Conservation (phyloP, 352 stramenopile genomes). For the Globisporangium viniferum region DNA sequence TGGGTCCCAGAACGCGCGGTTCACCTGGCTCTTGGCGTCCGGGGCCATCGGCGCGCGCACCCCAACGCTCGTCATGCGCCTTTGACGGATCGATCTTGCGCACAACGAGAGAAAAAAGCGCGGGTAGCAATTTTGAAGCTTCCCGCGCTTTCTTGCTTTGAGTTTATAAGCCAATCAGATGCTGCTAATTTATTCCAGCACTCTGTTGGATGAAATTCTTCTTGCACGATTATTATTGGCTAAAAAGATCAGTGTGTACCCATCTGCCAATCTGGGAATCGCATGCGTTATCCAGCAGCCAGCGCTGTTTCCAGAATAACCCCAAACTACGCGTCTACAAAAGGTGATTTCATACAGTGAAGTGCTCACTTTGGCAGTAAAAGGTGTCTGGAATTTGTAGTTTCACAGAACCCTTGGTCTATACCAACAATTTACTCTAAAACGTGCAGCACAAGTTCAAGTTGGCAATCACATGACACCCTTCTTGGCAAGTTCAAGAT, state of each 20-base stretch:
- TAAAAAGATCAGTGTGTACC: constrained; percentile 2
- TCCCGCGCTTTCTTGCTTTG: constrained; percentile 3
- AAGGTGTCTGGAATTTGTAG: too few relatives aligned
- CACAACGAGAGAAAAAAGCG: not conserved
- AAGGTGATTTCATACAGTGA: too few relatives aligned
- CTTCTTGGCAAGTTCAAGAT: not conserved
- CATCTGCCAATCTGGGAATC: not conserved
- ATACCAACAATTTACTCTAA: too few relatives aligned
- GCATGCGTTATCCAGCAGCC: not conserved
- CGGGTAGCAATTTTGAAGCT: not conserved
- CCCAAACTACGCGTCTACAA: too few relatives aligned
- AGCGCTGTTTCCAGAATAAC: not conserved
- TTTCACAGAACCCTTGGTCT: too few relatives aligned
- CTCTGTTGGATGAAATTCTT: not conserved
- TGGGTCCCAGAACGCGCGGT: constrained; percentile 6
- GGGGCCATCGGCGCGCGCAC: not conserved
- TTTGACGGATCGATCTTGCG: not conserved
- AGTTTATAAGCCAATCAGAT: constrained; percentile 2
- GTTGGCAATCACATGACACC: constrained; percentile 12
- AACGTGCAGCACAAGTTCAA: not conserved
- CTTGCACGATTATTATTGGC: too few relatives aligned
- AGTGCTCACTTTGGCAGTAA: too few relatives aligned
- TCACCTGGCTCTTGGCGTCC: not conserved
- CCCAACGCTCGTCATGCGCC: not conserved
- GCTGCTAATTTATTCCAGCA: not conserved